Base-by-base conservation (phyloP, 2,329 filamentous ascomycete genomes). In the Aspergillus tubingensis region DNA sequence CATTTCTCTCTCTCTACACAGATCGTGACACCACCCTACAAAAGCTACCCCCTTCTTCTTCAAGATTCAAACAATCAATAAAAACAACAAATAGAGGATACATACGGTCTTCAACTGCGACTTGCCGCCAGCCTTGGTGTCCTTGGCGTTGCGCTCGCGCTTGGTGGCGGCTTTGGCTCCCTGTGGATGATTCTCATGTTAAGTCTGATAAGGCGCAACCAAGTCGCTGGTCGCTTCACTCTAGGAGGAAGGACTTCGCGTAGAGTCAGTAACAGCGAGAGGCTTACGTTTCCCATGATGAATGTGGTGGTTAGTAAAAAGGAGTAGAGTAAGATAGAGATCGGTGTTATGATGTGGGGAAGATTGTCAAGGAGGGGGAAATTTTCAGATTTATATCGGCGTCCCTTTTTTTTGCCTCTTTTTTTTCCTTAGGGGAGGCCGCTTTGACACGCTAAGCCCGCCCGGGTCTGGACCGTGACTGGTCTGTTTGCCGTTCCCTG, bases 101-200 rank as follows among this genome's bases (percentile, higher is more conserved):
- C 85, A 62, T 81, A 88, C 86, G 67, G 81, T 77, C 79, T 90
- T 90, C 72, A 88, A 82, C 78, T 91, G 88, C 65, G 88, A 90
- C 79, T 87, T 88, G 25, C 53, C 61, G 65, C 75, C 77, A 55
- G 76, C 78, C 72, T 82, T 85, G 65, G 74, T 75, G 30, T 89
- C 84, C 78, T 90, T 89, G 65, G 81, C 80, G 75, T 87, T 87
- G 78, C 88, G 88, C 76, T 90, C 89, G 67, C 89, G 88, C 85
- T 90, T 90, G 79, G 88, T 85, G 74, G 83, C 81, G 74, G 87
- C 86, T 77, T 86, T 88, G 76, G 85, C 85, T 80, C 87, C 87
- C 70, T 73, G 52, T 63, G 43, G 17, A 39, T 21, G 56, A 27
- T 54, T 54, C 62, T n/a, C 23, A 15, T 53, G 43, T 36, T 61